phyloP scores from a whole-genome alignment of 108 stramenopile species.

The Cafeteria roenbergensis region DNA sequence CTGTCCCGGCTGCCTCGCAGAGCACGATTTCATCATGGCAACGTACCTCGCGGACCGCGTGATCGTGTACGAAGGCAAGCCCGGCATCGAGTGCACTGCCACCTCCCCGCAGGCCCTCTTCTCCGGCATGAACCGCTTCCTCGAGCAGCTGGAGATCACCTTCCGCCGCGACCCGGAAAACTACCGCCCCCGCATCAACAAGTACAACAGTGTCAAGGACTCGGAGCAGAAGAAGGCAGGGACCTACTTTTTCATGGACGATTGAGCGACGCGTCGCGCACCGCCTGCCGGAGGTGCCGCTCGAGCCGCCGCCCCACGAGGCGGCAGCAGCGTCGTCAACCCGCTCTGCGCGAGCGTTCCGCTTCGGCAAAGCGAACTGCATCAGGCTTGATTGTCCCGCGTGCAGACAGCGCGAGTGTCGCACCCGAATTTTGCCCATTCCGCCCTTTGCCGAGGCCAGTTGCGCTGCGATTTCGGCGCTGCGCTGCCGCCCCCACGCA shows the following conservation, averaged over 20 bases:
- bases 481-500: too few relatives aligned
- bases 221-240: slow-evolving; percentile 85
- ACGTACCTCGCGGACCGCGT: slow-evolving; percentile 94
- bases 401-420: too few relatives aligned
- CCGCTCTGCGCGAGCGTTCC: too few relatives aligned
- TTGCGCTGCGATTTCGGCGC: too few relatives aligned
- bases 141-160: slow-evolving; percentile 85
- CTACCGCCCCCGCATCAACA: slow-evolving; percentile 92
- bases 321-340: too few relatives aligned
- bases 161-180: slow-evolving; percentile 94
- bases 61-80: slow-evolving; percentile 83
- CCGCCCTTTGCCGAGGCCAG: too few relatives aligned
- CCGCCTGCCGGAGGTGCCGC: too few relatives aligned
- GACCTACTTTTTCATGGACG: slow-evolving; percentile 92
- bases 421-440: too few relatives aligned
- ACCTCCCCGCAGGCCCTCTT: slow-evolving; percentile 77
- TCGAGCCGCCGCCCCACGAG: too few relatives aligned
- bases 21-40: slow-evolving; percentile 99
- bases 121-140: slow-evolving; percentile 93
- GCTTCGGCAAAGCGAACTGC: too few relatives aligned
- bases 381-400: too few relatives aligned
- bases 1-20: too few relatives aligned
- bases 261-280: slow-evolving; percentile 14
- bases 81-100: slow-evolving; percentile 88
- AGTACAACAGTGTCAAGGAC: slow-evolving; percentile 81